Percentiles rank a stretch among this genome's conserved stretches.
Conservation (phyloP, 106 monocot species). For the Dendrobium huoshanense region DNA sequence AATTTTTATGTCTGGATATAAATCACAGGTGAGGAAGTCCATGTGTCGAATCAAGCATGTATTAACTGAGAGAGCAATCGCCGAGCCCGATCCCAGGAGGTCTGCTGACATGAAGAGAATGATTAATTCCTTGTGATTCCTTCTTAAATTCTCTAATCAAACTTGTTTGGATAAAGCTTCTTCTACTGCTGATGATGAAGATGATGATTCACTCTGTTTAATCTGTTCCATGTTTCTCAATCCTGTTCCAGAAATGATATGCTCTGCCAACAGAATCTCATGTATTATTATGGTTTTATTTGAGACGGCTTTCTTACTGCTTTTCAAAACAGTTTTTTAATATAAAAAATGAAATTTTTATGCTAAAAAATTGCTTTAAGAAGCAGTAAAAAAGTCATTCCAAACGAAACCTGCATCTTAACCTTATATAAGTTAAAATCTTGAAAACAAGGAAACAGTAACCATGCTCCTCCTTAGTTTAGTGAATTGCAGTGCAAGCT, state of each 20-base stretch:
- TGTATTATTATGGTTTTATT: no score
- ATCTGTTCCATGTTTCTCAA: not conserved
- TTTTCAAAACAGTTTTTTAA: no score
- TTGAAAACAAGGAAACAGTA: no score
- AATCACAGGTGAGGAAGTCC: constrained; percentile 53
- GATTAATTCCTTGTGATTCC: constrained; percentile 51
- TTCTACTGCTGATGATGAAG: not conserved
- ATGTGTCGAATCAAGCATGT: constrained; percentile 89
- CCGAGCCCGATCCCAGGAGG: constrained; percentile 69
- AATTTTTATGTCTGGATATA: not conserved
- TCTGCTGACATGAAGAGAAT: constrained; percentile 79
- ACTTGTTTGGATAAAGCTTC: not conserved
- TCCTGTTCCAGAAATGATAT: not conserved
- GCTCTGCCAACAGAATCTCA: no score
- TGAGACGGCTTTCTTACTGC: no score
- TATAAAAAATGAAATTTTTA: no score
- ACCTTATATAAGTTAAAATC: no score
- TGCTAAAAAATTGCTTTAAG: no score
- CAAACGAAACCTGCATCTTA: no score
- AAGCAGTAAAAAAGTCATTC: no score
- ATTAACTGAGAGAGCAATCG: constrained; percentile 73
- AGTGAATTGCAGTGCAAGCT: no score
- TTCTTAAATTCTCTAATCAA: not conserved
- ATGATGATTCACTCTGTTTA: not conserved
- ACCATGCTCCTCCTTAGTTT: no score